Base-by-base conservation (phyloP, 176 grass and related monocot species). In the Tuctoria greenei region DNA sequence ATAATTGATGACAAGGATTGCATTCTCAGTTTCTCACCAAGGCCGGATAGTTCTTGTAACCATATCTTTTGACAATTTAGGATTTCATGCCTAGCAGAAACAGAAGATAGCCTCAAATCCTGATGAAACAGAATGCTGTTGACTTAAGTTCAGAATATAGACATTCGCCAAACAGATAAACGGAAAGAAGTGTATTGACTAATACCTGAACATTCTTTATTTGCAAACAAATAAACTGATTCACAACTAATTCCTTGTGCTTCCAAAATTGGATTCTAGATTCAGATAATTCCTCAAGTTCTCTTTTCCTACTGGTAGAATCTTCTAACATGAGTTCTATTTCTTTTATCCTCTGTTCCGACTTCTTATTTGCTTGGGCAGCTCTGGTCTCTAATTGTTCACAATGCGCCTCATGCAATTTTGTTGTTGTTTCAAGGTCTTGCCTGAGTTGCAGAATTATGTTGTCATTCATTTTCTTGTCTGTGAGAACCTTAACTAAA, bases 41-140 rank as follows among this genome's bases (percentile, higher is more conserved):
- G 79, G 39, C 67, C 74, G 66, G 35, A 38, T 50, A 89, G 52
- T 93, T 93, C 90, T 89, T 86, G 80, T 71, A 61, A 77, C 90
- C 90, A 93, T 78, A 13, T 86, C 23, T 93, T 81, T 60, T 93
- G 77, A 69, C 56, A 81, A 26, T 78, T 69, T 66, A 70, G 6
- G 43, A 89, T 73, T 86, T 86, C 86, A 71, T 79, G 72, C 77
- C 72, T 89, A 74, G 89, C 25, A 17, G 80, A 89, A 81, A 78
- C 63, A 61, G 83, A 89, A 93, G 80, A 93, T 36, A 86, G 35
- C 80, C 69, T 86, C 86, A 93, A 89, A 61, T 93, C 90, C 90
- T 93, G 80, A 76, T 73, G 78, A 82, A 86, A 80, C 50, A 89
- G 0, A 86, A 40, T 1, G 56, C 15, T 74, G 57, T 66, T 57